Percentiles rank a stretch among this genome's conserved stretches.
Conservation (phyloP, 352 stramenopile genomes). For the Phytopythium sindhum region DNA sequence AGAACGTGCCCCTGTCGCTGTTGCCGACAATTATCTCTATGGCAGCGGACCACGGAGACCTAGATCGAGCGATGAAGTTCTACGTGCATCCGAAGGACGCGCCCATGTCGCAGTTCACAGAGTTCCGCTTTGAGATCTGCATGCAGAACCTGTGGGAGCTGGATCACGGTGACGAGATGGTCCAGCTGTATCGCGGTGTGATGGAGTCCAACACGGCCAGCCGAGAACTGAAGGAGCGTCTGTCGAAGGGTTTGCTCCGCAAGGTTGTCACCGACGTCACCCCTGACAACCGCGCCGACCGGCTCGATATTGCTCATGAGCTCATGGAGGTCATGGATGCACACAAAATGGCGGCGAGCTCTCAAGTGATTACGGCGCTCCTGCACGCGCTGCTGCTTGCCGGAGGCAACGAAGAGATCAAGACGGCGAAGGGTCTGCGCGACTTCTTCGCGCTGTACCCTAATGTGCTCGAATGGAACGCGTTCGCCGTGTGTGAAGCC, state of each 20-base stretch:
- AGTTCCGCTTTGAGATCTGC: constrained; percentile 69
- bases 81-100: constrained; percentile 41
- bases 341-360: constrained; percentile 45
- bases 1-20: constrained; percentile 48
- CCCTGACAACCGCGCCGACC: constrained; percentile 26
- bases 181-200: constrained; percentile 51
- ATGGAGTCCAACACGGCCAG: constrained; percentile 36
- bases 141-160: constrained; percentile 52
- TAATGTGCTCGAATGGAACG: constrained; percentile 57
- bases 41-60: constrained; percentile 46
- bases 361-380: constrained; percentile 45
- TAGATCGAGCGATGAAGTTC: constrained; percentile 60
- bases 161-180: constrained; percentile 41
- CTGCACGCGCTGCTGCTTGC: constrained; percentile 32
- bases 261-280: constrained; percentile 42
- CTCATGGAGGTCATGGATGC: constrained; percentile 59
- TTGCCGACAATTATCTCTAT: constrained; percentile 55
- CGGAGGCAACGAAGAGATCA: constrained; percentile 18
- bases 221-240: constrained; percentile 37
- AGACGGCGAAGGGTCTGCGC: constrained; percentile 34
- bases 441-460: constrained; percentile 46
- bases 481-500: constrained; percentile 61
- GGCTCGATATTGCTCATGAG: constrained; percentile 31
- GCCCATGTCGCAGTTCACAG: constrained; percentile 38
- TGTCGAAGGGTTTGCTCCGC: constrained; percentile 65